Evolutionary conservation across 768 basidiomycete genomes (phyloP).

Genomic region (Asterophora parasitica): DNA sequence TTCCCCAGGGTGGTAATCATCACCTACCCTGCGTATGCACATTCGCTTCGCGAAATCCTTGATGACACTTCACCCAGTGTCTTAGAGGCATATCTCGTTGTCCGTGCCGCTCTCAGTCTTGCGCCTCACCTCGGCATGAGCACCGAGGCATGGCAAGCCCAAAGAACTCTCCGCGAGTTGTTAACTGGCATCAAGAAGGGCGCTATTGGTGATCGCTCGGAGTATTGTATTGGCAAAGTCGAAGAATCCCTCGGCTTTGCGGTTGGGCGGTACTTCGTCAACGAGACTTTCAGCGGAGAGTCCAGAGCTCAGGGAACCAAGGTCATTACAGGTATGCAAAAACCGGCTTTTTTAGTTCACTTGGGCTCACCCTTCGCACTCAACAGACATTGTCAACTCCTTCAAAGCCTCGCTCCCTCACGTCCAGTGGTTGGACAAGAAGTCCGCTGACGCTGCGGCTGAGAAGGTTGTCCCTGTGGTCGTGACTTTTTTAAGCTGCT

Average conservation of each 20-base stretch:
- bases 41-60: constrained; percentile 64
- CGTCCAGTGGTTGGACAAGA: constrained; percentile 89
- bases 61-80: constrained; percentile 61
- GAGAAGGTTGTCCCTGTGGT: constrained; percentile 55
- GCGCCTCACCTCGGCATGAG: constrained; percentile 68
- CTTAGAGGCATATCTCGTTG: constrained; percentile 82
- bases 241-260: constrained; percentile 83
- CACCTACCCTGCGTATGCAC: constrained; percentile 74
- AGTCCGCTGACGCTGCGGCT: constrained; percentile 75
- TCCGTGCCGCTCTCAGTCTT: constrained; percentile 65
- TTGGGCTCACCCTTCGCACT: constrained; percentile 10
- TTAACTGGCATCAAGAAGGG: constrained; percentile 86
- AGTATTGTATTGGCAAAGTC: constrained; percentile 74
- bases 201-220: constrained; percentile 73
- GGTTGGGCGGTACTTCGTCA: constrained; percentile 84
- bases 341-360: constrained; percentile 1
- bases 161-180: constrained; percentile 62
- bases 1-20: constrained; percentile 77
- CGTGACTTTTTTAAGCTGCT: neutral
- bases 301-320: constrained; percentile 77
- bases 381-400: constrained; percentile 76
- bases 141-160: constrained; percentile 77
- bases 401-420: constrained; percentile 74
- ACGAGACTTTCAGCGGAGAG: constrained; percentile 73
- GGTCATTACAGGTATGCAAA: constrained; percentile 65